These are phyloP conservation scores for Tetraselmis striata DNA, from an alignment of 139 green algal genomes.

Conservation along the genomic window DNA sequence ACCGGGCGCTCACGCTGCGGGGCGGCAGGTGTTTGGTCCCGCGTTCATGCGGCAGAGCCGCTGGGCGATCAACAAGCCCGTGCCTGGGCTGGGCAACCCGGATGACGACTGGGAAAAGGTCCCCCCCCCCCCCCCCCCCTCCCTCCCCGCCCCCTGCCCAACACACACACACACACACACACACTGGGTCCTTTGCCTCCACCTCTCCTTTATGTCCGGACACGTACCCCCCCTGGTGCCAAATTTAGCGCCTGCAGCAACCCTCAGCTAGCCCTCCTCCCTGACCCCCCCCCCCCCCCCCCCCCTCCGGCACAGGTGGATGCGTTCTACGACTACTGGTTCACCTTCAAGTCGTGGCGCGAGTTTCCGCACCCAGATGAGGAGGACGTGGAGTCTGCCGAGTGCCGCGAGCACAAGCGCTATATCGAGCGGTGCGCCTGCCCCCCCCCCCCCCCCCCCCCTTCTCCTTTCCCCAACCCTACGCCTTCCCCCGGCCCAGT, in stretches of 20 bases:
- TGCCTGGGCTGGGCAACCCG: conserved; percentile 71
- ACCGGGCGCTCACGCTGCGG: not conserved
- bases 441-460: too few relatives aligned
- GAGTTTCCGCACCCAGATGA: conserved; percentile 95
- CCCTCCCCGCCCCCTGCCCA: too few relatives aligned
- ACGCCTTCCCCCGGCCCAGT: too few relatives aligned
- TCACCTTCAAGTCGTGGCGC: conserved; percentile 80
- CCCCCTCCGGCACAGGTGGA: conserved; percentile 61
- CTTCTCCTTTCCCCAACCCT: not conserved
- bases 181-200: too few relatives aligned
- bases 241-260: too few relatives aligned
- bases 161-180: too few relatives aligned
- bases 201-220: too few relatives aligned
- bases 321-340: conserved; percentile 97
- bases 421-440: conserved; percentile 76
- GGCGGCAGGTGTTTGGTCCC: conserved; percentile 75
- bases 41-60: conserved; percentile 86
- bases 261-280: too few relatives aligned
- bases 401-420: conserved; percentile 73
- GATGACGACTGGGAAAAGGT: not conserved
- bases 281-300: too few relatives aligned
- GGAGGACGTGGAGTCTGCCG: conserved; percentile 82
- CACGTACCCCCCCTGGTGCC: too few relatives aligned
- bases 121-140: too few relatives aligned
- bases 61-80: conserved; percentile 63